A percentile compares a stretch with the other conserved stretches of the same genome.
phyloP scores from a whole-genome alignment of 306 rosid genomes.

The Cucumis sativus region Cucumber_9930_V3 NC_026655.2:616001-616500 shows the following conservation, averaged over 20 bases:
- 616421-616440: conserved; percentile 93
- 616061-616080: neutral
- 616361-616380: neutral
- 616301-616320: conserved; percentile 52
- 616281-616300: conserved; percentile 98
- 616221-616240: conserved; percentile 94
- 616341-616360: neutral
- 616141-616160: neutral
- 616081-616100: neutral
- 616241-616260: conserved; percentile 90
- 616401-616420: conserved; percentile 87
- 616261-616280: conserved; percentile 98
- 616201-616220: conserved; percentile 66
- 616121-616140: neutral
- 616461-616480: conserved; percentile 88
- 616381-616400: conserved; percentile 16
- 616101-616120: neutral
- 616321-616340: conserved; percentile 8
- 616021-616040: neutral
- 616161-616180: conserved; percentile 23
- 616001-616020: neutral
- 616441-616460: conserved; percentile 94
- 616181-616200: conserved; percentile 78
- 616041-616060: neutral
- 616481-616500: conserved; percentile 95